Evolutionary conservation across 495 filamentous ascomycete genomes (phyloP), one percentile per base, ranked within the genome.

Genomic region (Talaromyces ruber): DNA sequence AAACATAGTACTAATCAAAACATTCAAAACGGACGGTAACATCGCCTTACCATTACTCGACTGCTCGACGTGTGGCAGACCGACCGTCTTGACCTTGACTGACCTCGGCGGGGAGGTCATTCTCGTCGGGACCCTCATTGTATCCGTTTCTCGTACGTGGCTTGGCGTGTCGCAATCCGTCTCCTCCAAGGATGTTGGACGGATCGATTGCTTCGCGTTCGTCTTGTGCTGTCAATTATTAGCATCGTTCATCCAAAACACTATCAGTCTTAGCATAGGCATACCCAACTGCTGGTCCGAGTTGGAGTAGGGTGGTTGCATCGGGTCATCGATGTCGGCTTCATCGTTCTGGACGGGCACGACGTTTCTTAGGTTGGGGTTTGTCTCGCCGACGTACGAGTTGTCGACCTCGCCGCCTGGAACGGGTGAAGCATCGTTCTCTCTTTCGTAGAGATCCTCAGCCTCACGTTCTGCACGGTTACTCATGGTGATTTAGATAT

Each of bases 11-110:
- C 43, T 47, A 18, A 47, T 7, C 16, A 47, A 21, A 47, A 47
- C n/a, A 47, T n/a, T n/a, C n/a, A n/a, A n/a, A n/a, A n/a, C n/a
- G 43, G 21, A n/a, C 16, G 4, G 14, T 39, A n/a, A 47, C 43
- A 47, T 47, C 6, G 18, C 43, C 16, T 18, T n/a, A 58, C 54
- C 32, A 28, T 43, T 59, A 60, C 25, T 60, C 59, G 6, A 62
- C 53, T 12, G 53, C 60, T 28, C 8, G 89, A 86, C 32, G 91
- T n/a, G 64, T 58, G 32, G 28, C 51, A n/a, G 64, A 65, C 11
- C 34, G 25, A 6, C 64, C 64, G 14, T 12, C 2, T 6, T 55
- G 24, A 24, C 64, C 64, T 30, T 63, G 52, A 8, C 60, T 18
- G 21, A 65, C 64, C 3, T 60, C 60, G 37, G 22, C 59, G 2